phyloP scores from a whole-genome alignment of 2,329 filamentous ascomycete genomes.

The Magnaporthiopsis incrustans region DNA sequence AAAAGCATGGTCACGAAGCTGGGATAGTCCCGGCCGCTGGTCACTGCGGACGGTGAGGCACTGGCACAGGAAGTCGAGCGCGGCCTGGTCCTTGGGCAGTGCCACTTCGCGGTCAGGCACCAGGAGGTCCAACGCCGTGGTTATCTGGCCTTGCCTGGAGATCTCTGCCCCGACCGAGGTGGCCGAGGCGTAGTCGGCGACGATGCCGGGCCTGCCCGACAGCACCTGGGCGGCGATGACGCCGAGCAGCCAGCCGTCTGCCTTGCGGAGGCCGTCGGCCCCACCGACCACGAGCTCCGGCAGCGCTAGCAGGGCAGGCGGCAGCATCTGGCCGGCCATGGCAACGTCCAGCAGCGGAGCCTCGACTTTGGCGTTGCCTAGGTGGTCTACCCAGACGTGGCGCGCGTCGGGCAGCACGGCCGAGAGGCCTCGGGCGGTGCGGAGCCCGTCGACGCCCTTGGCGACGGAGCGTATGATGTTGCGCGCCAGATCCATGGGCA shows the following conservation, averaged over 20 bases:
- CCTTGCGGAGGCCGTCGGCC: conserved; percentile 1
- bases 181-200: neutral
- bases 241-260: conserved; percentile 9
- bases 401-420: neutral
- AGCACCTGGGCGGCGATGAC: conserved; percentile 7
- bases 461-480: no score
- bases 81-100: conserved; percentile 2
- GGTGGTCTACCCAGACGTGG: conserved; percentile 3
- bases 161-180: neutral
- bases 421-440: neutral
- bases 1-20: neutral
- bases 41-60: conserved; percentile 7
- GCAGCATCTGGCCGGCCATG: neutral
- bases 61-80: conserved; percentile 5
- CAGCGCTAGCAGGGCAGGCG: neutral
- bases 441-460: conserved; percentile 3
- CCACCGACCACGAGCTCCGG: conserved; percentile 2
- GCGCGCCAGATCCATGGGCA: no score
- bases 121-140: conserved; percentile 3
- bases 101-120: neutral
- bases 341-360: conserved; percentile 6
- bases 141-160: neutral
- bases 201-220: neutral
- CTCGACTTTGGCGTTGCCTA: conserved; percentile 6
- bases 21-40: neutral